These are phyloP conservation scores for Cytospora paraplurivora DNA, from an alignment of 2,329 filamentous ascomycete genomes.

Conservation along the genomic window DNA sequence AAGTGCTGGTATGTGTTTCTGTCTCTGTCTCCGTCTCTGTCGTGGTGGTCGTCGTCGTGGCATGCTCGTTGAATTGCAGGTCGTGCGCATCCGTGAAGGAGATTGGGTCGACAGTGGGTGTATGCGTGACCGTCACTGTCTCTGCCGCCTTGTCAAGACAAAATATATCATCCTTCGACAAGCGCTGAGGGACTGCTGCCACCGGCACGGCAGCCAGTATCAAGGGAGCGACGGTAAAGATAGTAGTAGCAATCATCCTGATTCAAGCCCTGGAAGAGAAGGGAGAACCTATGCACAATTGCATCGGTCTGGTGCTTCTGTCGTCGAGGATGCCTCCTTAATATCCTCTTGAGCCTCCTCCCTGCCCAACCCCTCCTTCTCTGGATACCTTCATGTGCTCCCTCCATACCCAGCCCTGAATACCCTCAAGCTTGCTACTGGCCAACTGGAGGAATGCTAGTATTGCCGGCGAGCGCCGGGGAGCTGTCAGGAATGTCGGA, in stretches of 20 bases:
- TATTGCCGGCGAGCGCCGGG: constrained; percentile 14
- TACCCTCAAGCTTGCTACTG: constrained; percentile 19
- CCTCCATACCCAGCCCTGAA: constrained; percentile 18
- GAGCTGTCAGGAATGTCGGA: constrained; percentile 16
- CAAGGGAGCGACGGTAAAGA: constrained; percentile 11
- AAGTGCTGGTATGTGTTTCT: constrained; percentile 6
- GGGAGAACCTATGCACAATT: neutral
- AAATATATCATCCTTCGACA: constrained; percentile 7
- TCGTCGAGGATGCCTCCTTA: neutral
- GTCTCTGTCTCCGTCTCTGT: neutral
- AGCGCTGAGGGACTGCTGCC: constrained; percentile 18
- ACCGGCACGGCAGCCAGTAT: constrained; percentile 10
- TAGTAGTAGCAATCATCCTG: constrained; percentile 15
- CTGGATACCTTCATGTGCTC: constrained; percentile 12
- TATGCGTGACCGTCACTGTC: constrained; percentile 17
- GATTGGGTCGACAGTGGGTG: constrained; percentile 1
- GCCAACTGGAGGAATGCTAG: constrained; percentile 18
- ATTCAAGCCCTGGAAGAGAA: neutral
- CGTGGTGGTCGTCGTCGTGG: no score
- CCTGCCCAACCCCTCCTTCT: neutral
- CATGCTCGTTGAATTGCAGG: neutral
- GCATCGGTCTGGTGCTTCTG: constrained; percentile 5
- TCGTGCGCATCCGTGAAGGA: constrained; percentile 1
- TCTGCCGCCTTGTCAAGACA: constrained; percentile 13
- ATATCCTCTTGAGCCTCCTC: constrained; percentile 16